Base-by-base conservation (phyloP, 768 basidiomycete species). In the Tremella fuciformis region DNA sequence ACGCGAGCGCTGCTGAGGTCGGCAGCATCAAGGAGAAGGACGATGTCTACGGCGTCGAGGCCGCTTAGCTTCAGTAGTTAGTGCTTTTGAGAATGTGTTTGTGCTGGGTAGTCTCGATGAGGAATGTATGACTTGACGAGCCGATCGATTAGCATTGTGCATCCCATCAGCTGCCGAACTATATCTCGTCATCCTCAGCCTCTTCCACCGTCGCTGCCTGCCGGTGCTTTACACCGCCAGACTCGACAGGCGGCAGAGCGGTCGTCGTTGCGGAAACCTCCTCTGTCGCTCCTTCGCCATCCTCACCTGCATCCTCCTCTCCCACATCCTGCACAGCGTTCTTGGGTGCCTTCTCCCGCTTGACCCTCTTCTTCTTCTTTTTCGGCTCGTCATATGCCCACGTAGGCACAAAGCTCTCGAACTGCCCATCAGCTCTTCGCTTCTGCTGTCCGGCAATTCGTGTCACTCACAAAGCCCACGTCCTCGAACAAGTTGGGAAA, bases 401-500 rank as follows among this genome's bases (percentile, higher is more conserved):
- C 18, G 89, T 77, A 18, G 96, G 96, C 66, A 94, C 88, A 79
- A 98, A 99, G 1, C 92, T 96, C 47, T 97, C 96, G 57, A 99
- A 84, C 94, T 98, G 68, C 16, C 13, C 11, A 39, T 25, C 39
- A 57, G 59, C 50, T n/a, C n/a, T n/a, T n/a, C n/a, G n/a, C 41
- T 26, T 46, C 42, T 22, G 42, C 16, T 8, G 42, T 15, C 16
- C 42, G 4, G 16, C 42, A 46, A 4, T 18, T 11, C 13, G 51
- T 26, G 47, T 19, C 8, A 86, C 94, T 78, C 75, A 99, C 96
- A 73, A 98, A 94, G 77, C 96, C 93, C 55, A 97, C 94, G 71
- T 99, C 94, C 13, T 94, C 96, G 65, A 99, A 98, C 29, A 99
- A 80, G 74, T 94, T 87, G 0, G 96, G 96, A 82, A 97, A 99